Evolutionary conservation across 345 rosid species (phyloP), one percentile per base, ranked within the genome.

Genomic region (Brassica rapa): DNA sequence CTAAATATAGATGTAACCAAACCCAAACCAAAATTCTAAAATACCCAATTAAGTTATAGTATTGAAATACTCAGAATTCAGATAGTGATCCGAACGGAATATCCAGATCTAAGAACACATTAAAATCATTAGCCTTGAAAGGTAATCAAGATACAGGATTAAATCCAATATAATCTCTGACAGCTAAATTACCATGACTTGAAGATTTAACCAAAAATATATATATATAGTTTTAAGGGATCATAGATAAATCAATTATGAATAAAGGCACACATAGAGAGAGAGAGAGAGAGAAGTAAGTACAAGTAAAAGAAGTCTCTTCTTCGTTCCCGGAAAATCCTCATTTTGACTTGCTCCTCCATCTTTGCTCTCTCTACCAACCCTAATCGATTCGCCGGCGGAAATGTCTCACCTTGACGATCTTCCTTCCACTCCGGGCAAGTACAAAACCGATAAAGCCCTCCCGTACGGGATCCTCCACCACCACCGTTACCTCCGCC

Each of bases 351-450:
- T 76, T 71, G 3, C 76, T 43, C 71, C 64, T 65, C 71, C 65
- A 51, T 12, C 30, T 25, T 62, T 9, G 14, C 32, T 5, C 69
- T 62, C 67, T 62, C 71, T 41, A 19, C 5, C 19, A 56, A 70
- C 32, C 81, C 79, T 72, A 62, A 62, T 76, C 83, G 15, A 55
- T 33, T 16, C 60, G 30, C 82, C 70, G 78, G 14, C 25, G 19
- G 35, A 82, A 82, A 87, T 90, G 96, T 88, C 92, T 33, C 92
- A 83, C 68, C 87, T 83, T 23, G 89, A 85, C 46, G 64, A 79
- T 77, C 65, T 76, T 16, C 88, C 93, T n/a, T 81, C 92, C 11
- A 88, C 97, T 5, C 89, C 94, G 0, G 90, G 90, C 33, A 91
- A 91, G 39, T 75, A 84, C 66, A 91, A 91, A 60, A 85, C 82